A percentile compares a stretch with the other conserved stretches of the same genome.
Evolutionary conservation across 495 filamentous ascomycete genomes (phyloP).

Genomic region (Extremus antarcticus): DNA sequence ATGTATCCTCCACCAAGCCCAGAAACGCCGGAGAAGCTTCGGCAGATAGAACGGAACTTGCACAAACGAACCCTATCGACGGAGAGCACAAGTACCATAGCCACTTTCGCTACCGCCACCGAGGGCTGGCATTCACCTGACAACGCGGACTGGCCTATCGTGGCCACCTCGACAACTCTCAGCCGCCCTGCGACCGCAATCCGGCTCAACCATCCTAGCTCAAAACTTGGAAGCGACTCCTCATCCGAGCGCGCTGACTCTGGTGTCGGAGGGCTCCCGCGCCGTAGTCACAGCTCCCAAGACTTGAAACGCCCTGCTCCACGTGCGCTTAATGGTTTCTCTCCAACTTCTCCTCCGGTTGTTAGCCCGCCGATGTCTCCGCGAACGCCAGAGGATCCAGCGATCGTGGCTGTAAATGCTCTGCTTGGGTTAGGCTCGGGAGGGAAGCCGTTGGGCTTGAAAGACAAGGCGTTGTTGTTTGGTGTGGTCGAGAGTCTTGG

Average conservation of each 20-base stretch:
- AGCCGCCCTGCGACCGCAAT: conserved; percentile 12
- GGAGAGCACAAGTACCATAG: conserved; percentile 62
- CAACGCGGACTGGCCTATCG: conserved; percentile 18
- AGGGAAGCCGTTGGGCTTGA: conserved; percentile 39
- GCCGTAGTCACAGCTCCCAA: neutral
- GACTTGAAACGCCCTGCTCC: neutral
- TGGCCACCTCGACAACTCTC: neutral
- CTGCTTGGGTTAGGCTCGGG: conserved; percentile 21
- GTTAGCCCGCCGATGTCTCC: conserved; percentile 32
- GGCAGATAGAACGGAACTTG: conserved; percentile 10
- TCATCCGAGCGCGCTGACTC: conserved; percentile 19
- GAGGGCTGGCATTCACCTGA: conserved; percentile 41
- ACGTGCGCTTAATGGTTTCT: neutral
- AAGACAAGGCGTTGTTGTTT: conserved; percentile 68
- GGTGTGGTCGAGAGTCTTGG: conserved; percentile 63
- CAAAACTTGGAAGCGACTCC: neutral
- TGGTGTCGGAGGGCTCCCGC: conserved; percentile 16
- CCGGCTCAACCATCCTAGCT: neutral
- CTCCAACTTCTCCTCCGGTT: neutral
- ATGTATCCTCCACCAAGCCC: conserved; percentile 17
- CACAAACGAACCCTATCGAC: conserved; percentile 50
- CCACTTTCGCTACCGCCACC: conserved; percentile 73
- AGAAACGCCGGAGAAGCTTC: conserved; percentile 13
- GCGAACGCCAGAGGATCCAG: conserved; percentile 22
- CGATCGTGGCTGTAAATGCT: conserved; percentile 28